A percentile compares a stretch with the other conserved stretches of the same genome.
Evolutionary conservation across 2,329 filamentous ascomycete species (phyloP).

Genomic region (Fusarium sp.): DNA sequence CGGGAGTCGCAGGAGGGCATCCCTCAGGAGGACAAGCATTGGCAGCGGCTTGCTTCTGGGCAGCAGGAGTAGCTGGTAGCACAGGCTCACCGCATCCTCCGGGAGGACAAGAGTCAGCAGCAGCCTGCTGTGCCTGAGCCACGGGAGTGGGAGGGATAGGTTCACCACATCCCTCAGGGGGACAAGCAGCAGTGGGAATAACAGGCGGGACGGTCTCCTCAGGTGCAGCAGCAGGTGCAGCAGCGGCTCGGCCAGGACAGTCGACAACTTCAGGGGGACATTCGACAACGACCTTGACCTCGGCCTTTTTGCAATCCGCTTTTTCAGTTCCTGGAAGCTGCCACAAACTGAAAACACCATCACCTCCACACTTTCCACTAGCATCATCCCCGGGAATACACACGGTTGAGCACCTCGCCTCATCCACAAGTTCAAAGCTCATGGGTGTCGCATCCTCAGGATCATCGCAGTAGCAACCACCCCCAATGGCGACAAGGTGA

Average conservation of each 20-base stretch:
- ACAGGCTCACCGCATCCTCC: neutral
- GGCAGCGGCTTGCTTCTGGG: neutral
- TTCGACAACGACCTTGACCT: neutral
- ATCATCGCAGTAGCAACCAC: constrained; percentile 41
- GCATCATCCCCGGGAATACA: constrained; percentile 32
- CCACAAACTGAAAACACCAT: constrained; percentile 23
- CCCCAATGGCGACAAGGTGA: constrained; percentile 40
- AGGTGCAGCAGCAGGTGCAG: neutral
- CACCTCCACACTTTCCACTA: constrained; percentile 44
- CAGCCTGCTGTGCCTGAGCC: neutral
- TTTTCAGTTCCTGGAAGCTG: constrained; percentile 11
- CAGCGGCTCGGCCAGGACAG: neutral
- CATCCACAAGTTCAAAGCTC: constrained; percentile 29
- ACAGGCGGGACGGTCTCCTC: neutral
- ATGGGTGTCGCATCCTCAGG: neutral
- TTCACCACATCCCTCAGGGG: neutral
- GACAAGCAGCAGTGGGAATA: neutral
- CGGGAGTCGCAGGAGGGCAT: constrained; percentile 7
- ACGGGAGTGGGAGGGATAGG: neutral
- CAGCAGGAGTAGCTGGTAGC: neutral
- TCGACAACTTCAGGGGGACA: constrained; percentile 2
- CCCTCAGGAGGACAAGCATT: constrained; percentile 15
- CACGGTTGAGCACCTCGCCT: constrained; percentile 30
- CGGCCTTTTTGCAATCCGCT: neutral
- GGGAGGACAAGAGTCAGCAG: constrained; percentile 4